Base-by-base conservation (phyloP, 202 grass and related monocot species). In the Zizania palustris region DNA sequence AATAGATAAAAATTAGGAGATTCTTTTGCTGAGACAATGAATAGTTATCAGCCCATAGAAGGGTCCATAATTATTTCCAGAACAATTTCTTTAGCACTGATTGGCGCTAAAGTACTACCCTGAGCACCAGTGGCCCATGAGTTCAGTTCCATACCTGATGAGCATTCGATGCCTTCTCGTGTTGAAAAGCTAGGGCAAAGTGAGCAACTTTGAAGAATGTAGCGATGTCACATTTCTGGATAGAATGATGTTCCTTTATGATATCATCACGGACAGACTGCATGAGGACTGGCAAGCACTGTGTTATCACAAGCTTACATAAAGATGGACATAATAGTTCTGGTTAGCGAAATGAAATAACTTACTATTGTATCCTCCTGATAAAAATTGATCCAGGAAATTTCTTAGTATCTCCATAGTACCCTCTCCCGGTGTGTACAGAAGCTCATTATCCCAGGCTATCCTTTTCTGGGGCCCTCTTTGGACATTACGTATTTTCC, bases 331-430 rank as follows among this genome's bases (percentile, higher is more conserved):
- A 67, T 42, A 68, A 35, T 63, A 59, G 13, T 77, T 65, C 60
- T 76, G 9, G 7, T 61, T 60, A 60, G 69, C 18, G 36, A 75
- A 54, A 35, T 15, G 1, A 66, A 45, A 16, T 46, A 70, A 45
- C 68, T 72, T 79, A 97, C 95, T 87, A 84, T 97, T 97, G 74
- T 97, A 97, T 67, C 91, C 95, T 83, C 89, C 95, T 77, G 91
- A 92, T 77, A 97, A 68, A 76, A 97, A 97, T 78, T 97, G 95
- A 62, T 90, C 84, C 44, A 92, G 59, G 74, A 90, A 94, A 80
- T 75, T 88, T 80, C 73, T 83, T 66, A 97, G 55, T 60, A 79
- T 69, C 50, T 92, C 89, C 75, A 78, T 64, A 81, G 86, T 81
- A 67, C 86, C 86, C 72, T 88, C 80, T 65, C 90, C 93, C 66